Evolutionary conservation across 768 basidiomycete species (phyloP).

Genomic region (Termitomyces sp.): DNA sequence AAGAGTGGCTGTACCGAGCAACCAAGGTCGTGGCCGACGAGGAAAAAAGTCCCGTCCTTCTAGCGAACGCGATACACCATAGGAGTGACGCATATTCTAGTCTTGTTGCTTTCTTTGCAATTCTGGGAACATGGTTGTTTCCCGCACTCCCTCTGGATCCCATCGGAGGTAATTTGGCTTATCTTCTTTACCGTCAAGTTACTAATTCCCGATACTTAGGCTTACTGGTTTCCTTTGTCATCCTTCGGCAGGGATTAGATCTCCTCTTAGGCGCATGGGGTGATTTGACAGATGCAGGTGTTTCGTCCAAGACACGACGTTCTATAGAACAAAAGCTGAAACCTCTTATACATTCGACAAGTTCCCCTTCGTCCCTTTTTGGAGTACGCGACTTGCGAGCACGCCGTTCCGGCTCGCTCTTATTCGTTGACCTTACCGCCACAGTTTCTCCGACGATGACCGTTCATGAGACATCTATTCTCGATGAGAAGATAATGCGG

Average conservation of each 20-base stretch:
- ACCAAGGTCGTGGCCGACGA: constrained; percentile 89
- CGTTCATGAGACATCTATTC: constrained; percentile 47
- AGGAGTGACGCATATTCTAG: constrained; percentile 97
- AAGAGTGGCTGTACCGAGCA: constrained; percentile 90
- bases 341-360: constrained; percentile 38
- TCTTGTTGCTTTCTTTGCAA: constrained; percentile 85
- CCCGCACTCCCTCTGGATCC: constrained; percentile 90
- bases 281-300: constrained; percentile 82
- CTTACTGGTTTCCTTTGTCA: constrained; percentile 83
- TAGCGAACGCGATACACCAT: constrained; percentile 97
- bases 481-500: constrained; percentile 59
- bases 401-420: constrained; percentile 71
- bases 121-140: constrained; percentile 83
- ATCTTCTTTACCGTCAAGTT: neutral
- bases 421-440: constrained; percentile 80
- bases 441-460: constrained; percentile 58
- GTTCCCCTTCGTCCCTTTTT: constrained; percentile 32
- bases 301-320: constrained; percentile 49
- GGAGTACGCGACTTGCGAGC: constrained; percentile 58
- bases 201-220: constrained; percentile 35
- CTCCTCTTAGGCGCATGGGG: constrained; percentile 67
- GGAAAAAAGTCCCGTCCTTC: constrained; percentile 85
- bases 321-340: constrained; percentile 53
- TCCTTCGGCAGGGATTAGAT: constrained; percentile 70
- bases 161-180: constrained; percentile 65